Percentiles rank a stretch among this genome's conserved stretches.
Evolutionary conservation across 805 yeast species (phyloP).

Genomic region (Metschnikowia gelsemii): DNA sequence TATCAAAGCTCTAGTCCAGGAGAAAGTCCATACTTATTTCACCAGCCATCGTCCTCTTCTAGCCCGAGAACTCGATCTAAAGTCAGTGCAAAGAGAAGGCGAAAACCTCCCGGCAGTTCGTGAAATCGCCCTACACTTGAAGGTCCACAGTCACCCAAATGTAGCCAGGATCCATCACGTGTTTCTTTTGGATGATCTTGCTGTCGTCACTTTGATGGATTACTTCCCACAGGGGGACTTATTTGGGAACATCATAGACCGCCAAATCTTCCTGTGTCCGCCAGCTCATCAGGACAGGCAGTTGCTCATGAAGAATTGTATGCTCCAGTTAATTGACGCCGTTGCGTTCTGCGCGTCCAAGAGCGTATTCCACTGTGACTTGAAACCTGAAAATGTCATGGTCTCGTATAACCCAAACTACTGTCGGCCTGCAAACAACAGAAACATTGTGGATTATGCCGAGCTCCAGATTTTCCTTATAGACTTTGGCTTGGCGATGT

Average conservation of each 20-base stretch:
- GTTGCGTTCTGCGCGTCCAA: slow-evolving; percentile 34
- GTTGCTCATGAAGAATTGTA: slow-evolving; percentile 42
- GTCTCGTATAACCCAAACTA: slow-evolving; percentile 31
- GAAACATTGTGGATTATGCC: slow-evolving; percentile 35
- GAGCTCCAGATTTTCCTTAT: slow-evolving; percentile 63
- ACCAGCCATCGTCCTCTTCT: slow-evolving; percentile 7
- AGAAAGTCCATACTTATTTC: slow-evolving; percentile 23
- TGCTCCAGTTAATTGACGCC: slow-evolving; percentile 40
- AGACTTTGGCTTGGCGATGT: slow-evolving; percentile 88
- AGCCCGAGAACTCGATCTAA: slow-evolving; percentile 12
- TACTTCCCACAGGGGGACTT: slow-evolving; percentile 83
- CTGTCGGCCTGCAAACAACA: slow-evolving; percentile 17
- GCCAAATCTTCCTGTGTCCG: slow-evolving; percentile 55
- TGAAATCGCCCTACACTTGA: slow-evolving; percentile 72
- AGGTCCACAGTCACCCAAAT: slow-evolving; percentile 76
- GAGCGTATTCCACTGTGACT: slow-evolving; percentile 42
- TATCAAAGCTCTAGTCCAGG: slow-evolving; percentile 53
- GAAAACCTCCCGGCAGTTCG: slow-evolving; percentile 41
- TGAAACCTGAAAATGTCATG: slow-evolving; percentile 45
- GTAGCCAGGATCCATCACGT: slow-evolving; percentile 75
- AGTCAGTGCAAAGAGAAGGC: slow-evolving; percentile 27
- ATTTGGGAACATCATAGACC: slow-evolving; percentile 80
- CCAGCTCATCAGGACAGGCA: slow-evolving; percentile 51
- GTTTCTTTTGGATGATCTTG: slow-evolving; percentile 52
- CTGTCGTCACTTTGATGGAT: slow-evolving; percentile 78